Base-by-base conservation (phyloP, 1,284 basidiomycete genomes). In the Neolentinus lepideus region DNA sequence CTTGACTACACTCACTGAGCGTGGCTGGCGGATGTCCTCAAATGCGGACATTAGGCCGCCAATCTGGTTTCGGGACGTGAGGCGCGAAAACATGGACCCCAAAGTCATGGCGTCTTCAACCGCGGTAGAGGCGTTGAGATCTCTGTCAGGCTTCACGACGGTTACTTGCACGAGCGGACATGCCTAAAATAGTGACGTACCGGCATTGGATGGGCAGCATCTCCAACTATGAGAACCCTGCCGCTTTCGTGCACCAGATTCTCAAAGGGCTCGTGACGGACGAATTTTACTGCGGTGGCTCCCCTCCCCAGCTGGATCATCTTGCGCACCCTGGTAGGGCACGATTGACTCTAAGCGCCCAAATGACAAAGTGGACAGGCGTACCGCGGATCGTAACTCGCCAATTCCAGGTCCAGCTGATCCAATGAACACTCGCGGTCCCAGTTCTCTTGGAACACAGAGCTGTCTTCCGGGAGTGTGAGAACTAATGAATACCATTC, bases 21-120 rank as follows among this genome's bases (percentile, higher is more conserved):
- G 64, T 12, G 54, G 48, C 53, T 65, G 61, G 19, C 65, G 61
- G 8, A 67, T 57, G 55, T 67, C 65, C 50, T 66, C 62, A 56
- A 61, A 66, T 9, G 64, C 65, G 31, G 59, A 55, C 1, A 66
- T 56, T 10, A 67, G 59, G 22, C 57, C 54, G 12, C 59, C 56
- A 29, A 69, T 58, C 31, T 67, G 62, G 14, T 58, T 56, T 27
- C 24, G 47, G 22, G 48, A 50, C 29, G 52, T 52, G 16, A 69
- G 57, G 22, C 60, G 62, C 8, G 65, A 63, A 51, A 68, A 64
- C 10, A 68, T 59, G n/a, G 56, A 59, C 52, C 64, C 63, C 25
- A 69, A 57, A 14, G 67, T 66, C 12, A 59, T 62, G 11, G 66
- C 67, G 50, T 67, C 67, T 58, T 69, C 67, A 16, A 68, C 56